Percentiles rank a stretch among this genome's conserved stretches.
Evolutionary conservation across 352 stramenopile species (phyloP).

Genomic region (Phytopythium litorale): DNA sequence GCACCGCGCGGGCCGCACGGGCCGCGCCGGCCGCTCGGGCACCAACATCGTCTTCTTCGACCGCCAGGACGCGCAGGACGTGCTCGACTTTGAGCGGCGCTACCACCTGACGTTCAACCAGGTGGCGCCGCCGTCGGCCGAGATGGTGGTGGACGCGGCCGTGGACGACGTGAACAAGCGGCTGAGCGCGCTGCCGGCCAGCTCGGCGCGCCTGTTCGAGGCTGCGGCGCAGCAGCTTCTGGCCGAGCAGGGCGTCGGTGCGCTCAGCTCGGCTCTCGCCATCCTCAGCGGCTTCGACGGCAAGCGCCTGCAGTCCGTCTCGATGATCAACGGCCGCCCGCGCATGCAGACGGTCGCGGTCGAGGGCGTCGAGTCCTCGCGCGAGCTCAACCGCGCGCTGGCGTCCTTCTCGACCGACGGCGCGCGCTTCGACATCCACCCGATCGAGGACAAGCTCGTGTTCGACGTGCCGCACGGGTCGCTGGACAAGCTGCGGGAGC

Average conservation of each 20-base stretch:
- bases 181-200: constrained; percentile 39
- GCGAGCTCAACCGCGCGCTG: constrained; percentile 47
- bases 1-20: constrained; percentile 90
- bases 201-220: constrained; percentile 54
- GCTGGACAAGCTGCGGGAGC: constrained; percentile 38
- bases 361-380: constrained; percentile 34
- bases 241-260: constrained; percentile 48
- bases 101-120: constrained; percentile 78
- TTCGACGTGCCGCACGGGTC: constrained; percentile 59
- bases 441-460: constrained; percentile 61
- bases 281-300: constrained; percentile 75
- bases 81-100: constrained; percentile 71
- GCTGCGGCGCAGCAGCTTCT: constrained; percentile 46
- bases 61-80: constrained; percentile 52
- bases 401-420: constrained; percentile 33
- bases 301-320: constrained; percentile 58
- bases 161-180: constrained; percentile 52
- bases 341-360: constrained; percentile 69
- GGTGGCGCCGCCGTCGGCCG: constrained; percentile 40
- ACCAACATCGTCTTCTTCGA: constrained; percentile 89
- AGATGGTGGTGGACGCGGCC: constrained; percentile 58
- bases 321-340: constrained; percentile 70
- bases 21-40: constrained; percentile 76
- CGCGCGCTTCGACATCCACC: constrained; percentile 43
- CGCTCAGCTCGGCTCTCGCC: constrained; percentile 61